Evolutionary conservation across 306 rosid species (phyloP).

Genomic region (Medicago arabica): DNA sequence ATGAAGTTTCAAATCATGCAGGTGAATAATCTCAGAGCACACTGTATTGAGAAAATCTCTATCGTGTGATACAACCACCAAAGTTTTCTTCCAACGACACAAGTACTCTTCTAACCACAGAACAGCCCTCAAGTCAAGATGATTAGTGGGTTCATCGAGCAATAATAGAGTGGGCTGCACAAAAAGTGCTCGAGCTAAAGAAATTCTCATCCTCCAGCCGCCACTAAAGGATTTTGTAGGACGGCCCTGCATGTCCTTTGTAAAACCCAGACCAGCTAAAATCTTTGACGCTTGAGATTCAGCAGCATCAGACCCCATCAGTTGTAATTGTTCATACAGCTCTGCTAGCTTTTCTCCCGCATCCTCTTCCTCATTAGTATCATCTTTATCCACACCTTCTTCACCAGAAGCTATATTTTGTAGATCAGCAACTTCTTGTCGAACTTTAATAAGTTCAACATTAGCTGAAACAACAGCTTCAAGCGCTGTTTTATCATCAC

Average conservation of each 20-base stretch:
- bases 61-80: constrained; percentile 79
- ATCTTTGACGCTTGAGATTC: constrained; percentile 82
- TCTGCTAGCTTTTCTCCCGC: constrained; percentile 73
- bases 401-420: constrained; percentile 52
- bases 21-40: constrained; percentile 72
- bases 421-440: constrained; percentile 65
- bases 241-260: constrained; percentile 67
- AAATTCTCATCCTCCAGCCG: constrained; percentile 79
- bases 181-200: constrained; percentile 78
- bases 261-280: constrained; percentile 84
- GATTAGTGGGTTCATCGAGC: constrained; percentile 76
- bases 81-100: constrained; percentile 78
- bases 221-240: constrained; percentile 71
- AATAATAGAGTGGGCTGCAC: constrained; percentile 74
- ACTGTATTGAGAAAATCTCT: constrained; percentile 78
- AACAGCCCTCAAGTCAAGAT: constrained; percentile 81
- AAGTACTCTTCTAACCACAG: constrained; percentile 83
- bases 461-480: constrained; percentile 84
- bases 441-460: constrained; percentile 64
- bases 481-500: constrained; percentile 72
- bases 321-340: constrained; percentile 62
- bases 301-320: constrained; percentile 77
- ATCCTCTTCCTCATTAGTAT: constrained; percentile 48
- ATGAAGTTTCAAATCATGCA: constrained; percentile 78
- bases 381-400: not conserved